Base-by-base conservation (phyloP, 371 early-diverging fungal genomes). In the Lichtheimia ramosa region DNA sequence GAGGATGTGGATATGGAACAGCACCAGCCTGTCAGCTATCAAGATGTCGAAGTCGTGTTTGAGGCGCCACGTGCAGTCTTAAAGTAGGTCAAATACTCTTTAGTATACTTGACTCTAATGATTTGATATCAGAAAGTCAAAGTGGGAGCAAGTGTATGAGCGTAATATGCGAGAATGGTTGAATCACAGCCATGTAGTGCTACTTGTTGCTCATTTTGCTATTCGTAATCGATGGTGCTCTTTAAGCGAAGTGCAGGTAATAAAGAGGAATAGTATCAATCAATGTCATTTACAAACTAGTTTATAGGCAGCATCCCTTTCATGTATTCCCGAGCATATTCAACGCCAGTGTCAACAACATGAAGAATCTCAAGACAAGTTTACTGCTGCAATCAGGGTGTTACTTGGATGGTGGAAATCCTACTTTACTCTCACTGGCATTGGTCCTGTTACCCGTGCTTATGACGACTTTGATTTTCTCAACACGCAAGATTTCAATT, bases 401-500 rank as follows among this genome's bases (percentile, higher is more conserved):
- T 40, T 88, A 5, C 68, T 84, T 18, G 68, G 61, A 4, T 87
- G 87, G 87, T 87, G 87, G 87, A 61, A 63, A 27, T 69, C 69
- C 6, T 82, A 72, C 16, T 84, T 87, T 70, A 65, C 43, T 1
- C 59, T 85, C 2, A 75, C 73, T 23, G 77, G 81, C 0, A 68
- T 68, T 27, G 87, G 83, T 0, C 57, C 83, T 16, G 23, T 65
- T 0, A 70, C 73, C 1, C 65, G 65, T 5, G 67, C 77, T 2
- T 76, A 65, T 41, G 43, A 66, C 25, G 71, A 83, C 21, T 54
- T 65, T 54, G 68, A 62, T 1, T 56, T 51, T 56, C 51, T 63
- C 61, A 54, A 58, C 16, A 1, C n/a, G 0, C n/a, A n/a, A 51
- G 58, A 65, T 43, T 41, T 56, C 41, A 59, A 68, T 51, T 16